phyloP scores from a whole-genome alignment of 768 basidiomycete genomes.

The Kwoniella shandongensis region DNA sequence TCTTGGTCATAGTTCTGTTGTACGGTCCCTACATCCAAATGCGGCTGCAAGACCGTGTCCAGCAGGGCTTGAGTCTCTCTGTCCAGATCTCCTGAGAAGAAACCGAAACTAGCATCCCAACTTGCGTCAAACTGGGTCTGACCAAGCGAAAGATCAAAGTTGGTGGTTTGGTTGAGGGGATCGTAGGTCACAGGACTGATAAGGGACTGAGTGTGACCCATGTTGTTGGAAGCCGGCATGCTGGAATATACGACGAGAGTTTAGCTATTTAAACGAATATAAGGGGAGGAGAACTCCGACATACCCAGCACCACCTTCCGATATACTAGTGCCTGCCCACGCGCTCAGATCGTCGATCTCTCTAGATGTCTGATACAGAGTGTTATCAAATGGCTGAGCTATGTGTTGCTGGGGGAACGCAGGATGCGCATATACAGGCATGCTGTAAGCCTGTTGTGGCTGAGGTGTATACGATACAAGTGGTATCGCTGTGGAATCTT shows the following conservation, averaged over 20 bases:
- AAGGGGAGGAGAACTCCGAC: no score
- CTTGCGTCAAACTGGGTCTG: background rate
- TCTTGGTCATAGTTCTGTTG: background rate
- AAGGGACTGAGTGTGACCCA: no score
- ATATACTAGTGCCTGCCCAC: background rate
- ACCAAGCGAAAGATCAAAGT: background rate
- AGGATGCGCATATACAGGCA: no score
- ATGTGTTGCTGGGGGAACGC: no score
- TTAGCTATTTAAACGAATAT: no score
- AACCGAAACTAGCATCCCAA: conserved; percentile 14
- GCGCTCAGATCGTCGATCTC: background rate
- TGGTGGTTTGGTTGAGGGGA: background rate
- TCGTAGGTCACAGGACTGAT: no score
- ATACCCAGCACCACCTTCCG: no score
- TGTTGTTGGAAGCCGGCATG: no score
- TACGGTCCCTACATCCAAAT: conserved; percentile 14
- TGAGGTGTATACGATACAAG: no score
- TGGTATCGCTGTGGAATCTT: no score
- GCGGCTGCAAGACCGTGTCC: conserved; percentile 17
- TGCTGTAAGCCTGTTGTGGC: no score
- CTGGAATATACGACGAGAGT: no score
- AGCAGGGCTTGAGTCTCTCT: conserved; percentile 19
- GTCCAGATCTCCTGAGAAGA: conserved; percentile 1
- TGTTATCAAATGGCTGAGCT: background rate
- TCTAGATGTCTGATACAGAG: background rate